phyloP scores from a whole-genome alignment of 2,329 filamentous ascomycete species.

The Blastomyces silverae region DNA sequence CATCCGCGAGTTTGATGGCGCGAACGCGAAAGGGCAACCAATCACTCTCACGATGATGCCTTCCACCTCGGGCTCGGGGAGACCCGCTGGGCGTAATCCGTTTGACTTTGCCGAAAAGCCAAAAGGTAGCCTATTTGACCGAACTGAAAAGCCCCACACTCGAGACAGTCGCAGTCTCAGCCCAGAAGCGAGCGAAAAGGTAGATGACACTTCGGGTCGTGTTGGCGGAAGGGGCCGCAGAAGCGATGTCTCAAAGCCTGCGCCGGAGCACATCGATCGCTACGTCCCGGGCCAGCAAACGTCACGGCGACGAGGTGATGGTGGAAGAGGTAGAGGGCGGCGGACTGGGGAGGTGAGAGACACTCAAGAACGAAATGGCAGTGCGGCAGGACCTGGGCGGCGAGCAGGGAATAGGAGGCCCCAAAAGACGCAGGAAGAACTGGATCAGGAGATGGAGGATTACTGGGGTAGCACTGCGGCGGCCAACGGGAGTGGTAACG shows the following conservation, averaged over 20 bases:
- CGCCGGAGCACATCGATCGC: conserved; percentile 65
- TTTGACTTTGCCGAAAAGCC: conserved; percentile 48
- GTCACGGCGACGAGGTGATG: conserved; percentile 38
- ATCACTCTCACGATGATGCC: conserved; percentile 66
- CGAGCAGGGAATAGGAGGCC: conserved; percentile 50
- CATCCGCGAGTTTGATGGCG: conserved; percentile 74
- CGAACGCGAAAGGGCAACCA: conserved; percentile 83
- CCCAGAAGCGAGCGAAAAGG: conserved; percentile 31
- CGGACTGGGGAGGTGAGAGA: conserved; percentile 42
- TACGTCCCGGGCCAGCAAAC: conserved; percentile 61
- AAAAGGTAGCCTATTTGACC: conserved; percentile 59
- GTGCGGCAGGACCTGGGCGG: conserved; percentile 30
- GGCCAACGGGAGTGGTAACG: conserved; percentile 13
- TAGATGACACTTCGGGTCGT: conserved; percentile 32
- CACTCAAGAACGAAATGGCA: conserved; percentile 30
- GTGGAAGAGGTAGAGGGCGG: conserved; percentile 49
- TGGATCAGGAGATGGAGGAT: conserved; percentile 95
- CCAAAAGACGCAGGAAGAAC: conserved; percentile 82
- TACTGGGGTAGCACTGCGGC: conserved; percentile 60
- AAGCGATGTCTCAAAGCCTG: conserved; percentile 50
- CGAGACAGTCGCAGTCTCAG: conserved; percentile 40
- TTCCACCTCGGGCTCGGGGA: conserved; percentile 39
- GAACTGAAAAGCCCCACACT: conserved; percentile 46
- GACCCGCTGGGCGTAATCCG: conserved; percentile 36
- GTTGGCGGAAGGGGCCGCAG: conserved; percentile 43